phyloP scores from a whole-genome alignment of 495 filamentous ascomycete species.

The Pyrenula massariospora region DNA sequence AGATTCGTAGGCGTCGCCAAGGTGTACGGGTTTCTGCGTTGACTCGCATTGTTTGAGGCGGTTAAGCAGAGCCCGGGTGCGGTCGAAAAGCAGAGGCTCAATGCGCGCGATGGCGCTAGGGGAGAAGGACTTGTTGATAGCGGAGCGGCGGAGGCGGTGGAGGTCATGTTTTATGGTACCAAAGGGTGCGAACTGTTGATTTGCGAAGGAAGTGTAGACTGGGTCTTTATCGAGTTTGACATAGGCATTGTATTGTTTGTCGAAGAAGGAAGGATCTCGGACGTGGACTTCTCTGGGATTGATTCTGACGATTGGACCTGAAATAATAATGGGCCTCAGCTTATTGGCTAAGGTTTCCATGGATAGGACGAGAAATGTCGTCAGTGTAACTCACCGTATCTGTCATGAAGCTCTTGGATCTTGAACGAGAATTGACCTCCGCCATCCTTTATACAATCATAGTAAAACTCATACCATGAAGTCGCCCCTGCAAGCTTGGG shows the following conservation, averaged over 20 bases:
- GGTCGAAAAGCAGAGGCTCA: conserved; percentile 20
- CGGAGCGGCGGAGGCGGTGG: conserved; percentile 25
- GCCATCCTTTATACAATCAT: conserved; percentile 16
- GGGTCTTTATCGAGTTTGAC: conserved; percentile 17
- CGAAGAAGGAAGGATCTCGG: conserved; percentile 19
- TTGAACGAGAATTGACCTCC: conserved; percentile 21
- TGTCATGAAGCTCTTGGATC: conserved; percentile 22
- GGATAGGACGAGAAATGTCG: background rate
- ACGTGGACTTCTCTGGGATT: conserved; percentile 21
- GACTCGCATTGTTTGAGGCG: conserved; percentile 10
- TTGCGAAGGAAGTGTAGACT: conserved; percentile 1
- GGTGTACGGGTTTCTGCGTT: conserved; percentile 12
- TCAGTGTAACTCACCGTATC: conserved; percentile 26
- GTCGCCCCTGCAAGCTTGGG: conserved; percentile 26
- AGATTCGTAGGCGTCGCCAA: conserved; percentile 24
- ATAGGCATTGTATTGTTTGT: conserved; percentile 14
- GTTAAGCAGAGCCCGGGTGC: conserved; percentile 16
- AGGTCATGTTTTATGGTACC: conserved; percentile 20
- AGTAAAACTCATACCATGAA: conserved; percentile 26
- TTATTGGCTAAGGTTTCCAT: background rate
- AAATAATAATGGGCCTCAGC: conserved; percentile 7
- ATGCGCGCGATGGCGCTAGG: conserved; percentile 20
- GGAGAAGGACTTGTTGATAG: conserved; percentile 29
- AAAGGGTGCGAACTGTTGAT: conserved; percentile 12
- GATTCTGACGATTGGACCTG: conserved; percentile 25